Evolutionary conservation across 108 stramenopile genomes (phyloP).

Genomic region (Pseudonitzschia multistriata): DNA sequence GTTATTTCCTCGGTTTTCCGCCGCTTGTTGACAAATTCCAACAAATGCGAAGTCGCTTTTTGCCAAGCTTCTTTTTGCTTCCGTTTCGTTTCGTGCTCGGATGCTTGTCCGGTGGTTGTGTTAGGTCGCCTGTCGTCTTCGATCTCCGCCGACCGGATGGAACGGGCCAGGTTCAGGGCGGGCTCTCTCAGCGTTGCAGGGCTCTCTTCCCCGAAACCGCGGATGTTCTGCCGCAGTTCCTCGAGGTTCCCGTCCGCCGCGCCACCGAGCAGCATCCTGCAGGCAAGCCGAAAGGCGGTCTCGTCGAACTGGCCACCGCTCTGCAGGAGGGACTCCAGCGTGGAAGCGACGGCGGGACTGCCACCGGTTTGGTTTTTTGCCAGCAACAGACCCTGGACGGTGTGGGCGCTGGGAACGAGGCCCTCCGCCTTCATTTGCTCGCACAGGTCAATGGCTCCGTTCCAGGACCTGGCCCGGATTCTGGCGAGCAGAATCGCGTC

Average conservation of each 20-base stretch:
- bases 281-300: slow-evolving; percentile 13
- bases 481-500: slow-evolving; percentile 27
- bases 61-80: slow-evolving; percentile 15
- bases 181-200: slow-evolving; percentile 12
- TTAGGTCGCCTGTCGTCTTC: slow-evolving; percentile 19
- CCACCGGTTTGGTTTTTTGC: slow-evolving; percentile 21
- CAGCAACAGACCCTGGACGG: slow-evolving; percentile 19
- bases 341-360: not conserved
- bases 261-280: slow-evolving; percentile 17
- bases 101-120: not conserved
- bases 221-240: slow-evolving; percentile 15
- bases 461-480: slow-evolving; percentile 21
- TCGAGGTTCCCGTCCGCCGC: slow-evolving; percentile 6
- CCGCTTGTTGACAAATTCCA: slow-evolving; percentile 9
- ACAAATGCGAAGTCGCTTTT: not conserved
- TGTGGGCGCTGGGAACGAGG: slow-evolving; percentile 16
- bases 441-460: slow-evolving; percentile 18
- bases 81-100: slow-evolving; percentile 7
- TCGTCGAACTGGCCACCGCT: slow-evolving; percentile 19
- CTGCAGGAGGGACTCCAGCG: slow-evolving; percentile 7
- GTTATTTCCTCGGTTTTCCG: not conserved
- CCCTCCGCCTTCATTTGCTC: slow-evolving; percentile 20
- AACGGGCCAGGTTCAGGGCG: slow-evolving; percentile 22
- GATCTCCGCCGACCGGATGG: slow-evolving; percentile 31
- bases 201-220: slow-evolving; percentile 18